Conservation (phyloP, 495 filamentous ascomycete genomes). For the Entonaema liquescens region DNA sequence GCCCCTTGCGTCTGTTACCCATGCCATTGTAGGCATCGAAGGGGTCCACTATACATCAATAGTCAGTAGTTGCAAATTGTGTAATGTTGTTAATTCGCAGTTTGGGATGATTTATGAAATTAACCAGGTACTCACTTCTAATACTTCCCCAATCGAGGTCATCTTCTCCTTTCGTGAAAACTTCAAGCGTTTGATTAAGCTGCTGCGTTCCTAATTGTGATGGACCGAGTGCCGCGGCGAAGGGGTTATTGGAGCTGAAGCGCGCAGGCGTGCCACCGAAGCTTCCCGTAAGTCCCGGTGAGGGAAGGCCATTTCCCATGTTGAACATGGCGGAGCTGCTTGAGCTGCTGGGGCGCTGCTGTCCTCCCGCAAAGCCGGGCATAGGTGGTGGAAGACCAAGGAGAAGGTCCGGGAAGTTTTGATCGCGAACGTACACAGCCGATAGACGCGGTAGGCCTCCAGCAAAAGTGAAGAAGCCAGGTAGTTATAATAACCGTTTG, state of each 20-base stretch:
- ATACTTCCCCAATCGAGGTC: constrained; percentile 86
- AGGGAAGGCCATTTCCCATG: constrained; percentile 33
- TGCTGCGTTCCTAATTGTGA: constrained; percentile 41
- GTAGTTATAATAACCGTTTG: constrained; percentile 82
- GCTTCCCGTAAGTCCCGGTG: constrained; percentile 33
- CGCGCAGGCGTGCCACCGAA: constrained; percentile 37
- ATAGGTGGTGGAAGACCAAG: constrained; percentile 72
- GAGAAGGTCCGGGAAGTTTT: constrained; percentile 74
- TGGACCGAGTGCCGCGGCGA: constrained; percentile 52
- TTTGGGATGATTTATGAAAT: background rate
- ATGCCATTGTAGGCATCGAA: constrained; percentile 40
- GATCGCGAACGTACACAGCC: constrained; percentile 85
- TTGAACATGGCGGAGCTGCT: constrained; percentile 42
- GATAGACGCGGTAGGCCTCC: constrained; percentile 75
- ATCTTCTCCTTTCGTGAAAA: constrained; percentile 87
- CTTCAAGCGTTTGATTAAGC: constrained; percentile 72
- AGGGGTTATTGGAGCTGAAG: constrained; percentile 64
- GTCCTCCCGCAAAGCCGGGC: constrained; percentile 57
- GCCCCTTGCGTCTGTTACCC: constrained; percentile 26
- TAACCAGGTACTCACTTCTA: constrained; percentile 34
- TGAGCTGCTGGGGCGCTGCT: constrained; percentile 50
- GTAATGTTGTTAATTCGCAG: background rate
- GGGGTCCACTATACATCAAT: constrained; percentile 43
- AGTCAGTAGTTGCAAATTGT: constrained; percentile 8
- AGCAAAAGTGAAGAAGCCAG: constrained; percentile 81